These are phyloP conservation scores for Dacryopinax primogenitus DNA, from an alignment of 768 basidiomycete species.

Conservation along the genomic window DNA sequence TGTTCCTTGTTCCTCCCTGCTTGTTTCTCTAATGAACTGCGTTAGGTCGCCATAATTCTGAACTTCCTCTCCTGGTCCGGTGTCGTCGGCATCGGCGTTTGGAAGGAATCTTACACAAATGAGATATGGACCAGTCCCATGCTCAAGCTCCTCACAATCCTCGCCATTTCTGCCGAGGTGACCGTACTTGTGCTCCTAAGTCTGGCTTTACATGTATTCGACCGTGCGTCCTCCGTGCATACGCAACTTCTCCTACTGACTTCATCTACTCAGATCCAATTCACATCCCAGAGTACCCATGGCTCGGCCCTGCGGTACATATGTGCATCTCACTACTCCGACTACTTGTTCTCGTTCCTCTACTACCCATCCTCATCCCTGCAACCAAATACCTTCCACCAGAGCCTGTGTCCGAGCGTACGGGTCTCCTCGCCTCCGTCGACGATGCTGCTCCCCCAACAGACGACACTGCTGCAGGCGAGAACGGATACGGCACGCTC, in stretches of 20 bases:
- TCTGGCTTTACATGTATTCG: slow-evolving; percentile 29
- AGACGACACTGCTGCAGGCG: slow-evolving; percentile 22
- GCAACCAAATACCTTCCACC: not conserved
- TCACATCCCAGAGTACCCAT: slow-evolving; percentile 14
- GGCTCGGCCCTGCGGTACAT: not conserved
- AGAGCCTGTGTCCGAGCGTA: slow-evolving; percentile 10
- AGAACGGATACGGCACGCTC: slow-evolving; percentile 39
- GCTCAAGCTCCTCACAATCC: slow-evolving; percentile 41
- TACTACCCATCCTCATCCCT: not conserved
- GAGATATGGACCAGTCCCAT: slow-evolving; percentile 19
- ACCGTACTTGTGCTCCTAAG: slow-evolving; percentile 44
- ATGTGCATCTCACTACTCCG: slow-evolving; percentile 14
- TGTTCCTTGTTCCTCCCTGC: slow-evolving; percentile 24
- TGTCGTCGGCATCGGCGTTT: slow-evolving; percentile 52
- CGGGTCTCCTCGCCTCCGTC: slow-evolving; percentile 12
- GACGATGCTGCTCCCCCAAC: slow-evolving; percentile 18
- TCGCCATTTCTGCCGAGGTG: slow-evolving; percentile 48
- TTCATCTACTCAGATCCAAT: slow-evolving; percentile 17
- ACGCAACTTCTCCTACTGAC: not conserved
- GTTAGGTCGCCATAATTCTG: slow-evolving; percentile 59
- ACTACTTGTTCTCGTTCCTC: slow-evolving; percentile 15
- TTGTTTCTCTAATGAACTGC: slow-evolving; percentile 36
- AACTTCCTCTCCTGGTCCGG: slow-evolving; percentile 72
- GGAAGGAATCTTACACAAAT: slow-evolving; percentile 37
- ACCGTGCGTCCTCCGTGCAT: slow-evolving; percentile 21